Conservation (phyloP, 208 protist genomes). For the Leishmania amazonensis region DNA sequence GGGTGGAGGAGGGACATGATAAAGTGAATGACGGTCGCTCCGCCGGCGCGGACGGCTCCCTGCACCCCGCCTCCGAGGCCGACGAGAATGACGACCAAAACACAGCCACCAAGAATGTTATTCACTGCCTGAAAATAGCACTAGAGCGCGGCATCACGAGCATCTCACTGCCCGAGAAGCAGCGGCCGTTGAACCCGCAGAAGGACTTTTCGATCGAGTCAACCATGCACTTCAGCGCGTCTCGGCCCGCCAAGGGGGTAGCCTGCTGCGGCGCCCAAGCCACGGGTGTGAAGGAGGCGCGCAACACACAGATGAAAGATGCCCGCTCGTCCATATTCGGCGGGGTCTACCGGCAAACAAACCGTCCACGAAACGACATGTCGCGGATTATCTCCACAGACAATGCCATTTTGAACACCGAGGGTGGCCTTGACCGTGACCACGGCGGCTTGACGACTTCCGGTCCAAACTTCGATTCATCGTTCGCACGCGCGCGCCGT, state of each 20-base stretch:
- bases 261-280: slow-evolving; percentile 44
- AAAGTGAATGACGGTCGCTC: slow-evolving; percentile 13
- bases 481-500: not conserved
- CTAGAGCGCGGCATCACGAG: slow-evolving; percentile 74
- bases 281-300: slow-evolving; percentile 10
- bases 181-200: slow-evolving; percentile 75
- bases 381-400: slow-evolving; percentile 6
- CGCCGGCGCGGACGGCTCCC: not conserved
- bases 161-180: slow-evolving; percentile 84
- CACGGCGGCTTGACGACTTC: slow-evolving; percentile 10
- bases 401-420: not conserved
- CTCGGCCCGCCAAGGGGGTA: slow-evolving; percentile 1
- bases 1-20: slow-evolving; percentile 24
- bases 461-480: not conserved
- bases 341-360: not conserved
- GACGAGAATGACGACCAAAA: slow-evolving; percentile 38
- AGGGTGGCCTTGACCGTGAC: slow-evolving; percentile 12
- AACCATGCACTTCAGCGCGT: slow-evolving; percentile 50
- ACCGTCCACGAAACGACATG: not conserved
- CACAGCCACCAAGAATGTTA: slow-evolving; percentile 63
- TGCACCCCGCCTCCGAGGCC: not conserved
- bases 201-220: slow-evolving; percentile 84
- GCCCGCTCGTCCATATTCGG: not conserved
- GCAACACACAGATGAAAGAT: not conserved
- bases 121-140: slow-evolving; percentile 82